A percentile compares a stretch with the other conserved stretches of the same genome.
These are phyloP conservation scores for Malassezia brasiliensis DNA, from an alignment of 1,284 basidiomycete species.

Conservation along the genomic window DNA sequence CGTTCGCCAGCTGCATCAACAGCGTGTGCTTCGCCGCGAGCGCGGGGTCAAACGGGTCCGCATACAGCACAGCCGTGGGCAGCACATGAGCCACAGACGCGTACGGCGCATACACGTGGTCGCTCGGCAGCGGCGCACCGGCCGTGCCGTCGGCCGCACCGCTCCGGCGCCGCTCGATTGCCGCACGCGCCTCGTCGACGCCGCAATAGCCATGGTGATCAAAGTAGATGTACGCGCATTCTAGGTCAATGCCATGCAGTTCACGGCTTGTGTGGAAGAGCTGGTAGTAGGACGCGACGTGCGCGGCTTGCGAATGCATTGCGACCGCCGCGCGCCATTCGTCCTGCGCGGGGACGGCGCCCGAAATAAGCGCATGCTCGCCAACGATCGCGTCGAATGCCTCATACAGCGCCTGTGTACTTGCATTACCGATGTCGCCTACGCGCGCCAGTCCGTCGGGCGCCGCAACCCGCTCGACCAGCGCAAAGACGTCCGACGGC, in stretches of 20 bases:
- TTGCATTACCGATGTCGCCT: neutral
- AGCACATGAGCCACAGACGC: neutral
- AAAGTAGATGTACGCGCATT: slow-evolving; percentile 39
- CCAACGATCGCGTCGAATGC: neutral
- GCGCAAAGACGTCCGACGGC: slow-evolving; percentile 24
- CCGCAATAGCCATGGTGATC: slow-evolving; percentile 14
- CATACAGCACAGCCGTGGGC: slow-evolving; percentile 26
- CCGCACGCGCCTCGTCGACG: slow-evolving; percentile 19
- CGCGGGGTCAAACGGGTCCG: slow-evolving; percentile 32
- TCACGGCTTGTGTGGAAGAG: slow-evolving; percentile 22
- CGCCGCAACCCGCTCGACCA: slow-evolving; percentile 16
- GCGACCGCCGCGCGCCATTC: slow-evolving; percentile 31
- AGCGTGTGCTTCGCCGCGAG: slow-evolving; percentile 25
- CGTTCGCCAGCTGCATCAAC: slow-evolving; percentile 19
- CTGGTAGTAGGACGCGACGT: slow-evolving; percentile 37
- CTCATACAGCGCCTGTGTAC: neutral
- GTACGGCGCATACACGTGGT: slow-evolving; percentile 21
- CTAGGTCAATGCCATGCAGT: slow-evolving; percentile 7
- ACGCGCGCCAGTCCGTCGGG: neutral
- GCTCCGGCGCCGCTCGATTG: slow-evolving; percentile 1
- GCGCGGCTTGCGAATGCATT: slow-evolving; percentile 27
- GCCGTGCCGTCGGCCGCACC: neutral
- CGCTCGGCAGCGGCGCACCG: neutral
- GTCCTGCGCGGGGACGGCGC: slow-evolving; percentile 7
- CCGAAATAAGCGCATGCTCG: neutral